These are phyloP conservation scores for Annulohypoxylon truncatum DNA, from an alignment of 2,329 filamentous ascomycete species.

Conservation along the genomic window DNA sequence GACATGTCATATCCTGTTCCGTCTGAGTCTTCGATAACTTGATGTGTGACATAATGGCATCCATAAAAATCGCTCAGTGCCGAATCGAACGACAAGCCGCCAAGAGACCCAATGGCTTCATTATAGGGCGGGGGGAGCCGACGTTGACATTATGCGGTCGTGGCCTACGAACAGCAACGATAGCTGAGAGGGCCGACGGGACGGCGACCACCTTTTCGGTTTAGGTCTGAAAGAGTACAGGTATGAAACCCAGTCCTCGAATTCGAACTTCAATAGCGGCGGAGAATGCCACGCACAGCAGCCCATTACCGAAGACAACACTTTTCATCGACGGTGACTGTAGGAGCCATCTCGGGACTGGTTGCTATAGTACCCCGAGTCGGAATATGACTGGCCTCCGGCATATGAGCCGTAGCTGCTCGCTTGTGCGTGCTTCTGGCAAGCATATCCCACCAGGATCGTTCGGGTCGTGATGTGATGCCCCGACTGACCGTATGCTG, in stretches of 20 bases:
- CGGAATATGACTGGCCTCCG: conserved; percentile 59
- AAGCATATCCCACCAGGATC: conserved; percentile 86
- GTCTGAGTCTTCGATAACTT: conserved; percentile 46
- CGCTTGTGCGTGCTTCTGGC: conserved; percentile 64
- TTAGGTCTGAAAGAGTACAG: conserved; percentile 60
- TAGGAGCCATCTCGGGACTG: conserved; percentile 58
- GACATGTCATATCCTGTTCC: conserved; percentile 32
- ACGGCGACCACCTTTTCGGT: conserved; percentile 46
- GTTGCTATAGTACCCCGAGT: conserved; percentile 66
- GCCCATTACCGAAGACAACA: conserved; percentile 64
- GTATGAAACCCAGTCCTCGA: conserved; percentile 60
- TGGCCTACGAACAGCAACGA: conserved; percentile 62
- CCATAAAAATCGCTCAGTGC: conserved; percentile 33
- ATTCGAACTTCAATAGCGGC: conserved; percentile 57
- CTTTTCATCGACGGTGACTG: conserved; percentile 61
- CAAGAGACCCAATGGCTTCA: conserved; percentile 24
- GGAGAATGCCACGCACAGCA: conserved; percentile 56
- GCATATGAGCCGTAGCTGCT: conserved; percentile 55
- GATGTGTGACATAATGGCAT: conserved; percentile 40
- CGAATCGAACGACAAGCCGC: conserved; percentile 28
- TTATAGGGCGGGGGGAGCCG: conserved; percentile 49
- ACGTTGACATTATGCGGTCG: conserved; percentile 55
- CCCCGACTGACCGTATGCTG: conserved; percentile 77
- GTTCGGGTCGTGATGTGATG: conserved; percentile 79
- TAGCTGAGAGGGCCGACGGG: conserved; percentile 60